phyloP scores from a whole-genome alignment of 2,329 filamentous ascomycete species.

The Dothidotthia symphoricarpi region DNA sequence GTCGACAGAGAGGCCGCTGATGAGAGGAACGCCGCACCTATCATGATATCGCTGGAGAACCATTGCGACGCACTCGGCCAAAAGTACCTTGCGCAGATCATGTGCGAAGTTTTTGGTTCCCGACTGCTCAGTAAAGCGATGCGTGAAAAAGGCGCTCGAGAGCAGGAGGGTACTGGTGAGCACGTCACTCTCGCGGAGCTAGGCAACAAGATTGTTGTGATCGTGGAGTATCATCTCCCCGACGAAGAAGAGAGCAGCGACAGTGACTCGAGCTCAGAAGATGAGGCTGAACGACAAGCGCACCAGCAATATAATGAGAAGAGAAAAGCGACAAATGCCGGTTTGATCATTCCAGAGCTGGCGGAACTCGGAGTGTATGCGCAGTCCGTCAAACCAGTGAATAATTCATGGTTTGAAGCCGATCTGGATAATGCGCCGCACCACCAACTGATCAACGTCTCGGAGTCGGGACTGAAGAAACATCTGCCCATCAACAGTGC shows the following conservation, averaged over 20 bases:
- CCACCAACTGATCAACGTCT: conserved; percentile 68
- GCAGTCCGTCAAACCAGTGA: conserved; percentile 65
- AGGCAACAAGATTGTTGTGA: conserved; percentile 63
- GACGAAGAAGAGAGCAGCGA: conserved; percentile 49
- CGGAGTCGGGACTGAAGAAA: conserved; percentile 58
- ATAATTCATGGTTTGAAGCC: conserved; percentile 64
- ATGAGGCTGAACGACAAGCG: conserved; percentile 51
- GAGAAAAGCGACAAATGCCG: conserved; percentile 50
- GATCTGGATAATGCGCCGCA: conserved; percentile 53
- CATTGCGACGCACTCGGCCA: conserved; percentile 63
- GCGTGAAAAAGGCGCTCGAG: conserved; percentile 55
- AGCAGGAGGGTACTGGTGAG: conserved; percentile 52
- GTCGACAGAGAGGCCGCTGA: conserved; percentile 58
- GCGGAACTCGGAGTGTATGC: conserved; percentile 67
- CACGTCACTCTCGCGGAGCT: conserved; percentile 61
- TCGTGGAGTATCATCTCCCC: conserved; percentile 65
- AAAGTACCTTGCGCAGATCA: conserved; percentile 61
- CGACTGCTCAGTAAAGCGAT: conserved; percentile 59
- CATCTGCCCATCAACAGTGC: conserved; percentile 51
- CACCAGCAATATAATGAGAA: conserved; percentile 55
- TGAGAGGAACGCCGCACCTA: conserved; percentile 53
- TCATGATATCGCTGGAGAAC: conserved; percentile 66
- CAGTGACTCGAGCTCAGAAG: conserved; percentile 32
- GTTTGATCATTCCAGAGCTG: conserved; percentile 62
- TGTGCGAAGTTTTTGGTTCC: conserved; percentile 62